Evolutionary conservation across 192 early-diverging fungal species (phyloP), one percentile per base, ranked within the genome.

Genomic region (Pilaira anomala): DNA sequence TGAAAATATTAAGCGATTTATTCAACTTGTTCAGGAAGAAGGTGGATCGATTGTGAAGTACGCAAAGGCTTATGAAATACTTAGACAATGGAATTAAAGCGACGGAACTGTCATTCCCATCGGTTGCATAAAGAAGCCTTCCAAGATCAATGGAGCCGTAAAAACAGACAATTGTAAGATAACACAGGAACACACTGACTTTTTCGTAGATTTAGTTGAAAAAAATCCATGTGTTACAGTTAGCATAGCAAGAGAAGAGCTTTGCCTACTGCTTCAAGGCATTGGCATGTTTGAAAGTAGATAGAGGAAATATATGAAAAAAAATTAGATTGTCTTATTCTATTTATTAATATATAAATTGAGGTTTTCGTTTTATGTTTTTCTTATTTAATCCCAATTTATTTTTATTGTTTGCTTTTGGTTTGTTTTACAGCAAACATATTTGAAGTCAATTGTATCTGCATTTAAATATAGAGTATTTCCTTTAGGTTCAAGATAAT

Each of bases 211-310:
- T 4, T 21, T 51, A 2, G 28, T 62, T 51, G 61, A 50, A 39
- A 62, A 51, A n/a, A 48, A 61, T 25, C 61, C 48, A 39, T 51
- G 22, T n/a, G 25, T 62, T 19, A 41, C 41, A 7, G 39, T 62
- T 9, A 24, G 16, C 1, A 26, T 28, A 9, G 49, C 49, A n/a
- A 62, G 48, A 18, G 21, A 48, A 22, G 22, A 51, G 33, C 29
- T 62, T n/a, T 51, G 46, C 13, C n/a, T 36, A 28, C 3, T 28
- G 16, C 36, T 62, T 36, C 5, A 6, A 19, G 30, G 25, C 18
- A 33, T 62, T 14, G 3, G 6, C 2, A 51, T 62, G 7, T 62
- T 48, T 21, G 30, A 16, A 13, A 36, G 30, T 22, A 19, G 33
- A 14, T 22, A 51, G 3, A 8, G 41, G 18, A 62, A 41, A 25